These are phyloP conservation scores for Tympanopsis confertula DNA, from an alignment of 2,329 filamentous ascomycete species.

Conservation along the genomic window DNA sequence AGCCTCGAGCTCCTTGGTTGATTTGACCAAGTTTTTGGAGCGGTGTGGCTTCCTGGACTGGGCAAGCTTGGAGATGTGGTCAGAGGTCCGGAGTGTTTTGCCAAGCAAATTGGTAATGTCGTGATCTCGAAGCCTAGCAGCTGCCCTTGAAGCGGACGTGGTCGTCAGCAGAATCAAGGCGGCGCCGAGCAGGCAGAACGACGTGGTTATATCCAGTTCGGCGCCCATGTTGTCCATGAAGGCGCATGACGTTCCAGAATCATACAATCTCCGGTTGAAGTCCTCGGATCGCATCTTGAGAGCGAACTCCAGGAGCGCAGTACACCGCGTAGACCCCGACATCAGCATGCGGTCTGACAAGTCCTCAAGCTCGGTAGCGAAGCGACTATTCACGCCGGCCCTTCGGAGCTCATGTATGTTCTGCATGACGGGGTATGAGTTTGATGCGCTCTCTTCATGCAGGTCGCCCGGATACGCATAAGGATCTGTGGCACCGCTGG, in stretches of 20 bases:
- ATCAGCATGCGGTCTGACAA: conserved; percentile 43
- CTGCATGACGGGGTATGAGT: conserved; percentile 41
- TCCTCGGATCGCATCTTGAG: conserved; percentile 47
- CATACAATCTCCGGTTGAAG: conserved; percentile 60
- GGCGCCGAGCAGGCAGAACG: conserved; percentile 53
- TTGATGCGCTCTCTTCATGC: too few relatives aligned
- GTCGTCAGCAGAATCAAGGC: conserved; percentile 50
- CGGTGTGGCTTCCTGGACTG: conserved; percentile 58
- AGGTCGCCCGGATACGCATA: too few relatives aligned
- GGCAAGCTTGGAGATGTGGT: conserved; percentile 47
- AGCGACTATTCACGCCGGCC: conserved; percentile 54
- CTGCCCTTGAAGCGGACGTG: conserved; percentile 45
- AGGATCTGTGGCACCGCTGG: too few relatives aligned
- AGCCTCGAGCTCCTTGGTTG: conserved; percentile 40
- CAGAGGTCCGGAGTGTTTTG: conserved; percentile 36
- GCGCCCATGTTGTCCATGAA: conserved; percentile 51
- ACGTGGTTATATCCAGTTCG: conserved; percentile 48
- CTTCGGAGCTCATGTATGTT: conserved; percentile 56
- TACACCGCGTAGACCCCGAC: conserved; percentile 38
- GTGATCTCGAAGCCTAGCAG: conserved; percentile 42
- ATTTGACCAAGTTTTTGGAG: conserved; percentile 49
- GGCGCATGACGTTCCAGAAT: conserved; percentile 59
- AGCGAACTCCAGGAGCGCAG: conserved; percentile 46
- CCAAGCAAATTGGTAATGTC: conserved; percentile 42
- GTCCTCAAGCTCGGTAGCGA: conserved; percentile 55